Evolutionary conservation across 345 rosid genomes (phyloP).

Genomic region (Syzygium grande): DNA sequence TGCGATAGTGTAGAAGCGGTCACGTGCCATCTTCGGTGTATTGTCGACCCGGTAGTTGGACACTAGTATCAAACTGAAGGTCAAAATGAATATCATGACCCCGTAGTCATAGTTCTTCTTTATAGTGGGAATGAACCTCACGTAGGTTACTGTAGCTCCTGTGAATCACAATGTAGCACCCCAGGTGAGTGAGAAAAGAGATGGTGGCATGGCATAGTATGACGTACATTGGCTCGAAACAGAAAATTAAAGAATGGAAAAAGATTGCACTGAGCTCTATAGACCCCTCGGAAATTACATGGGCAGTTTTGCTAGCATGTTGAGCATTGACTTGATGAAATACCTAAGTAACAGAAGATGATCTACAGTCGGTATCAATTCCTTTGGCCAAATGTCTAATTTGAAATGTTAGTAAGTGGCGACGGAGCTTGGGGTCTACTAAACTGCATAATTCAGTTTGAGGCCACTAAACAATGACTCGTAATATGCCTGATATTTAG

Average conservation of each 20-base stretch:
- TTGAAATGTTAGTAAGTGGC: background rate
- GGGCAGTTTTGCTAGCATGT: background rate
- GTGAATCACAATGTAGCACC: background rate
- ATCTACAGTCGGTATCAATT: background rate
- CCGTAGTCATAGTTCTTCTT: slow-evolving; percentile 83
- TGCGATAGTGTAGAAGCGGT: slow-evolving; percentile 59
- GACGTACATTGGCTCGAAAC: background rate
- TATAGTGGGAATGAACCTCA: slow-evolving; percentile 64
- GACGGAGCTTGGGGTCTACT: background rate
- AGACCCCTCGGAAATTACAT: background rate
- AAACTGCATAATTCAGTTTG: background rate
- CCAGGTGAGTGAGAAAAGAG: background rate
- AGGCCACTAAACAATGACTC: background rate
- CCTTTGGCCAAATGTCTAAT: background rate
- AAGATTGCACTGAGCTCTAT: background rate
- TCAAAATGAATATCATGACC: slow-evolving; percentile 70
- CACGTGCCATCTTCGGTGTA: slow-evolving; percentile 48
- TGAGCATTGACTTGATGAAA: background rate
- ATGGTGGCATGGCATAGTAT: background rate
- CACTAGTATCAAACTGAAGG: slow-evolving; percentile 68
- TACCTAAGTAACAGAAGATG: background rate
- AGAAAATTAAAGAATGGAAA: background rate
- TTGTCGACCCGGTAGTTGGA: slow-evolving; percentile 57
- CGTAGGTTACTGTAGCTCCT: slow-evolving; percentile 64
- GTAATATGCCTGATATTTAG: background rate